Conservation (phyloP, 139 green algal genomes). For the Deuterostichococcus epilithicus region DNA sequence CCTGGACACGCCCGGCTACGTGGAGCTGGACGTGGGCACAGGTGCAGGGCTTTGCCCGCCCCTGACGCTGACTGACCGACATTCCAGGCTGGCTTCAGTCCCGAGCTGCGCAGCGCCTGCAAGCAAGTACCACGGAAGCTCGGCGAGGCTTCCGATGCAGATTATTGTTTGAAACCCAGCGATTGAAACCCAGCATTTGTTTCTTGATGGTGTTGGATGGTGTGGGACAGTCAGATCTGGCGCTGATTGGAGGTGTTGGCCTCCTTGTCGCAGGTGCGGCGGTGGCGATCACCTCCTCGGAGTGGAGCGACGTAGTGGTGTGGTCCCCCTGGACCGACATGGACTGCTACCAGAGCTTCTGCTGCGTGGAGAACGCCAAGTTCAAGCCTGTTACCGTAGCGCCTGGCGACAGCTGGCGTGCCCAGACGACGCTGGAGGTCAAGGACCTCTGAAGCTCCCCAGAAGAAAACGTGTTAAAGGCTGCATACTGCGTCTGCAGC, state of each 20-base stretch:
- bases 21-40: conserved; percentile 79
- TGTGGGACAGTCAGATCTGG: neutral
- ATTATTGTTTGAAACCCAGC: too few species aligned
- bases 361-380: conserved; percentile 82
- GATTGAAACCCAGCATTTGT: too few species aligned
- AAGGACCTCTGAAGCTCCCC: conserved; percentile 39
- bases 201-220: too few species aligned
- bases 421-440: conserved; percentile 38
- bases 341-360: conserved; percentile 80
- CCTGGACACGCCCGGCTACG: conserved; percentile 60
- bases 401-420: conserved; percentile 59
- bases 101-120: too few species aligned
- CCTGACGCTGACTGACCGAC: too few species aligned
- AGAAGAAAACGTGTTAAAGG: too few species aligned
- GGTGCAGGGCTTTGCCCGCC: conserved; percentile 19
- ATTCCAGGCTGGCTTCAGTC: too few species aligned
- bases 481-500: too few species aligned
- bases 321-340: conserved; percentile 62
- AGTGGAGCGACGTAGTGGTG: conserved; percentile 49
- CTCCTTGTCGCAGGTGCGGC: conserved; percentile 33
- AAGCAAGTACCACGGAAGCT: too few species aligned
- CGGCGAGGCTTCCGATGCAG: too few species aligned
- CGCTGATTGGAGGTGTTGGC: neutral
- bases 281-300: conserved; percentile 34
- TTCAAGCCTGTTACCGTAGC: conserved; percentile 49